Evolutionary conservation across 83 land plant genomes (phyloP).

Genomic region (Picea mariana): DNA sequence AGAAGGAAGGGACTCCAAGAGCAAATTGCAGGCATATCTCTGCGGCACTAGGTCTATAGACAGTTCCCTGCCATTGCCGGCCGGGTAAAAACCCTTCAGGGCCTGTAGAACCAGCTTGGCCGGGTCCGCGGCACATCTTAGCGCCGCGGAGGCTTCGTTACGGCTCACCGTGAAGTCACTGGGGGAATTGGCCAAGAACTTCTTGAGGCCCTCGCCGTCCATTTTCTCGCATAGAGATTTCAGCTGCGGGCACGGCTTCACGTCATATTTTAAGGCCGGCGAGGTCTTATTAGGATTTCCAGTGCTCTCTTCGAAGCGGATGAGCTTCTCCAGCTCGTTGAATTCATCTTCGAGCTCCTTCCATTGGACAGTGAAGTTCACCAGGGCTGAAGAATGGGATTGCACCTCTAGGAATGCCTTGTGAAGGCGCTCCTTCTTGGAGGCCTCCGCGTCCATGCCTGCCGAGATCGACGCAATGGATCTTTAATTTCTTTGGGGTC

Average conservation of each 20-base stretch:
- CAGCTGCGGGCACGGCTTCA: too few relatives aligned
- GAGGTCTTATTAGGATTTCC: too few relatives aligned
- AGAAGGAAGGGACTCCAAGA: too few relatives aligned
- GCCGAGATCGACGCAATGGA: too few relatives aligned
- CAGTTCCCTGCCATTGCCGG: not conserved
- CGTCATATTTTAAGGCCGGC: too few relatives aligned
- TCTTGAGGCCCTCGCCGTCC: too few relatives aligned
- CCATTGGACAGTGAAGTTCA: conserved; percentile 18
- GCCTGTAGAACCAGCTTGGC: conserved; percentile 22
- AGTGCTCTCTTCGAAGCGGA: conserved; percentile 13
- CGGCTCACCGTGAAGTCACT: not conserved
- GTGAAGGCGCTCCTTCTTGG: conserved; percentile 36
- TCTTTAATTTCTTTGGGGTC: too few relatives aligned
- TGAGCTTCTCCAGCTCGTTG: conserved; percentile 24
- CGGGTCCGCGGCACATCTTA: conserved; percentile 20
- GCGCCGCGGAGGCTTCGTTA: conserved; percentile 12
- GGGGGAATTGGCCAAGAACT: too few relatives aligned
- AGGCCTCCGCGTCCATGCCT: not conserved
- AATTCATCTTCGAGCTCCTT: conserved; percentile 42
- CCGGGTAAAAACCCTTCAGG: conserved; percentile 22
- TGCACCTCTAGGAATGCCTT: conserved; percentile 32
- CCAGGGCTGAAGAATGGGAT: conserved; percentile 30
- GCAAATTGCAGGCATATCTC: too few relatives aligned
- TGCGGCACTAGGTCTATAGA: too few relatives aligned
- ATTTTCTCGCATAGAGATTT: too few relatives aligned